Evolutionary conservation across 139 green algal genomes (phyloP), one percentile per base, ranked within the genome.

Genomic region (Klebsormidium nitens): DNA sequence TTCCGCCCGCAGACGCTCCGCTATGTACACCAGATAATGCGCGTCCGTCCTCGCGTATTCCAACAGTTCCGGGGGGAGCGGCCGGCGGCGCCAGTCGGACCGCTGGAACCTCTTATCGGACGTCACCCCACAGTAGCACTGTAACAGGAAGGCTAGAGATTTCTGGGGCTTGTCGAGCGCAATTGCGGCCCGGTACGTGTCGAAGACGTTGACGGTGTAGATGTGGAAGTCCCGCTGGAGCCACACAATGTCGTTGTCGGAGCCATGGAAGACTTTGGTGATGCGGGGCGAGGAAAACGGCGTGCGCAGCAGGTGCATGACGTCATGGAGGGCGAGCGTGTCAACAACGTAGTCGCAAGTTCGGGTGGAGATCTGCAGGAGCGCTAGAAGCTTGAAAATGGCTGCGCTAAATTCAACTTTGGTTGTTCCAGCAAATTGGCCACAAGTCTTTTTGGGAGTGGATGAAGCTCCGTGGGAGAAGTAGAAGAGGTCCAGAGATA

Each of bases 171-270:
- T 78, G 42, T 29, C 39, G 37, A 78, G 64, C n/a, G 69, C 71
- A 19, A 55, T 56, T 55, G 28, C 8, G 19, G 78, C 72, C 56
- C 71, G 64, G 1, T 86, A 89, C 2, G 91, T 97, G 82, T 97
- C 92, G 68, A 97, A 97, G 49, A 97, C 65, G 83, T 95, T 96
- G 60, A 87, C 86, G 3, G 96, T 36, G 79, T 90, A 97, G 26
- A 97, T 87, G 19, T 91, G 85, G 79, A 93, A 93, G 82, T 97
- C 92, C 17, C 89, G 83, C 81, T 97, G 92, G 58, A 92, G 76
- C 83, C 86, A 94, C 39, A 79, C 47, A 42, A 96, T 81, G 81
- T 97, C 92, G 31, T 55, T 71, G 81, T 95, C 87, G 0, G 88
- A 75, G 32, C 92, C 92, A 78, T 97, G 92, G 32, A 96, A 77